Evolutionary conservation across 768 basidiomycete genomes (phyloP).

Genomic region (Wakefieldia striispora): DNA sequence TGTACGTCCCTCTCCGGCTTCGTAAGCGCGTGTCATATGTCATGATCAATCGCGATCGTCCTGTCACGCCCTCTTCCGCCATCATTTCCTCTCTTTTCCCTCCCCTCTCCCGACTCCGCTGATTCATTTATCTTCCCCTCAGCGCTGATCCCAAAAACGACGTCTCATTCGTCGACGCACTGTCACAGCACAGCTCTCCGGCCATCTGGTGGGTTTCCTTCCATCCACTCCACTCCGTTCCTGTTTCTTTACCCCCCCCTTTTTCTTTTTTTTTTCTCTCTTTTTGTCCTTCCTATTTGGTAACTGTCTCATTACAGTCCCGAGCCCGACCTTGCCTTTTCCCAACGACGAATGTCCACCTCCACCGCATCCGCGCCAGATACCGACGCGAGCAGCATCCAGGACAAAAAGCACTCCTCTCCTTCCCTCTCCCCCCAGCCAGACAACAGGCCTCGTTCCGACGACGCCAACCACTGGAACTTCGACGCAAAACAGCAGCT

Average conservation of each 20-base stretch:
- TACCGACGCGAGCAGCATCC: constrained; percentile 52
- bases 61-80: constrained; percentile 18
- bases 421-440: constrained; percentile 50
- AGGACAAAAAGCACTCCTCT: constrained; percentile 58
- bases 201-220: constrained; percentile 42
- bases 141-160: constrained; percentile 43
- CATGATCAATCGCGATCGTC: constrained; percentile 33
- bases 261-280: constrained; percentile 11
- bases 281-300: constrained; percentile 9
- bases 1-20: constrained; percentile 40
- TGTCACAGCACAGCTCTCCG: constrained; percentile 47
- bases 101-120: background rate
- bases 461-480: constrained; percentile 24
- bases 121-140: constrained; percentile 9
- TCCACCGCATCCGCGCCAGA: constrained; percentile 69
- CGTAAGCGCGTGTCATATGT: constrained; percentile 28
- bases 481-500: constrained; percentile 40
- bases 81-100: constrained; percentile 5
- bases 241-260: constrained; percentile 8
- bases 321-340: constrained; percentile 53
- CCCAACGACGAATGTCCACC: constrained; percentile 70
- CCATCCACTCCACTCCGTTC: constrained; percentile 13
- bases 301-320: constrained; percentile 29
- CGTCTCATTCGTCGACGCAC: constrained; percentile 43
- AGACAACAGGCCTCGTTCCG: constrained; percentile 43